phyloP scores from a whole-genome alignment of 2,329 filamentous ascomycete species.

The Pestalotiopsis sp. region DNA sequence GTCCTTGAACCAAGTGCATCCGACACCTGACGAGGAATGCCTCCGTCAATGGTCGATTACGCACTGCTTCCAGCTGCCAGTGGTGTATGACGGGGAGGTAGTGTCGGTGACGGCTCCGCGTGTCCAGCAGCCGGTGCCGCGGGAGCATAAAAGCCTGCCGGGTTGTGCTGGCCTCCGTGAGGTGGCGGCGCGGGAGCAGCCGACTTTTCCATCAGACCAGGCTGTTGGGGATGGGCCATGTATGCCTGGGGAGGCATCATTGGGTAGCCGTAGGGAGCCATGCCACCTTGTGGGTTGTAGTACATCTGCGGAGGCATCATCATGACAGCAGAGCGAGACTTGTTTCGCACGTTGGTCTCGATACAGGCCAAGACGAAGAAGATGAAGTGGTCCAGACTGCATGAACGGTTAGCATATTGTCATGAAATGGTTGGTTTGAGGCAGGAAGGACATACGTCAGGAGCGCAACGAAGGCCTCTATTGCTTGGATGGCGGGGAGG shows the following conservation, averaged over 20 bases:
- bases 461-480: slow-evolving; percentile 14
- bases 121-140: neutral
- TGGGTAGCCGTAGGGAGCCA: slow-evolving; percentile 13
- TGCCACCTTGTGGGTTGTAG: slow-evolving; percentile 5
- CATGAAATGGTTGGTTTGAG: neutral
- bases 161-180: neutral
- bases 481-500: neutral
- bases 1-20: neutral
- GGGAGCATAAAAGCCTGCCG: slow-evolving; percentile 12
- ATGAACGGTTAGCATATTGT: neutral
- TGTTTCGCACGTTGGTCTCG: slow-evolving; percentile 16
- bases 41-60: neutral
- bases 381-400: slow-evolving; percentile 16
- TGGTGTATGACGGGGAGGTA: neutral
- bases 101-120: neutral
- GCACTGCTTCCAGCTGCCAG: neutral
- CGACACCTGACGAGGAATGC: neutral
- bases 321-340: slow-evolving; percentile 5
- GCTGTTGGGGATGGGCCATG: neutral
- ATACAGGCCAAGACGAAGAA: slow-evolving; percentile 18
- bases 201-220: slow-evolving; percentile 5
- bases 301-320: slow-evolving; percentile 10
- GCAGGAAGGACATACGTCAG: slow-evolving; percentile 10
- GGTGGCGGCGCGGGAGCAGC: neutral
- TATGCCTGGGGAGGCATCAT: slow-evolving; percentile 13